Base-by-base conservation (phyloP, 2,329 filamentous ascomycete genomes). In the Aspergillus sp. region DNA sequence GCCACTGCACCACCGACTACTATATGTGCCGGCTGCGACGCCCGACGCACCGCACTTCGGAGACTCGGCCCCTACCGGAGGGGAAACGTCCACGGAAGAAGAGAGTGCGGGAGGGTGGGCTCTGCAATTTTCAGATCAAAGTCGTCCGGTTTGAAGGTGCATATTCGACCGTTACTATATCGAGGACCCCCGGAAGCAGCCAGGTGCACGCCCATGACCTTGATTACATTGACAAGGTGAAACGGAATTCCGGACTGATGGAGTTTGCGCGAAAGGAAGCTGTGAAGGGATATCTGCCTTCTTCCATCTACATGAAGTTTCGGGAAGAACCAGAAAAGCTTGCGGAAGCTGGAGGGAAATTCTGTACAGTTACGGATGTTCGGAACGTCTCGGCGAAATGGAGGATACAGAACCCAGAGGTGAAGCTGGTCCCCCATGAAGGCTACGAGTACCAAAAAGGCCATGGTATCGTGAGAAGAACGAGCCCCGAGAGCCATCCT, bases 261-360 rank as follows among this genome's bases (percentile, higher is more conserved):
- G 74, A 78, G 29, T 75, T 71, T 50, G 73, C 73, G 5, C 68
- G 71, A 17, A 71, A 68, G 43, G 76, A 78, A 53, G 73, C 73
- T 5, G 65, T 72, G 20, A 77, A 76, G 55, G 76, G 73, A 7
- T 78, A 76, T 57, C 61, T 78, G 49, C 76, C 76, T 13, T 76
- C 75, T 21, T 78, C 76, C 5, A 76, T 78, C n/a, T 78, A 71
- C 51, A 74, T 72, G 11, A 76, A 78, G 52, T 75, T 78, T 52
- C 72, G 71, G 49, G 74, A 77, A 54, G 74, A 78, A 48, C 71
- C 69, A 5, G 71, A 72, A 9, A 75, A 73, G 50, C 69, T 78
- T 50, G 52, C 64, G 5, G 76, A 74, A 50, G 71, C 75, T 6
- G 76, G 76, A 25, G 76, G 76, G 5, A 74, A 71, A 38, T 76